These are phyloP conservation scores for Kockovaella imperatae DNA, from an alignment of 768 basidiomycete species.

Conservation along the genomic window DNA sequence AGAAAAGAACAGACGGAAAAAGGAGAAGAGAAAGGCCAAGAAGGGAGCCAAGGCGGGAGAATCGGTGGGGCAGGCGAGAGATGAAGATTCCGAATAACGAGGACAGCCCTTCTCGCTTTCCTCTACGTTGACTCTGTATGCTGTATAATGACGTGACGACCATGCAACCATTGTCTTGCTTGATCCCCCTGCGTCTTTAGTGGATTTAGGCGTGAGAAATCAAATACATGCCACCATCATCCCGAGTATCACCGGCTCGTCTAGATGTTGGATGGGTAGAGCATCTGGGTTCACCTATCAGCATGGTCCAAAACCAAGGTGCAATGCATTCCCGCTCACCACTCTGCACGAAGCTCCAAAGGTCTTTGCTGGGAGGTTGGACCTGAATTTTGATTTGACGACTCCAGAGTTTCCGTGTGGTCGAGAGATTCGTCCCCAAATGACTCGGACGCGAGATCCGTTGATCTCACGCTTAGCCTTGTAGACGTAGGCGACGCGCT, in stretches of 20 bases:
- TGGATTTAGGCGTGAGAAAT: conserved; percentile 1
- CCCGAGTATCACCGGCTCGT: conserved; percentile 19
- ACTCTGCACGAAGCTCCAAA: conserved; percentile 75
- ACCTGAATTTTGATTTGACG: conserved; percentile 91
- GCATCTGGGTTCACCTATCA: conserved; percentile 35
- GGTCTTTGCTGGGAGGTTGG: conserved; percentile 87
- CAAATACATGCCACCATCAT: conserved; percentile 15
- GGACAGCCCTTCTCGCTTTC: no score
- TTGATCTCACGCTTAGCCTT: conserved; percentile 88
- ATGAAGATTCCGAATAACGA: no score
- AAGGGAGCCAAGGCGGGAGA: no score
- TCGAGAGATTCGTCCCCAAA: conserved; percentile 87
- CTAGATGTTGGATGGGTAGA: conserved; percentile 46
- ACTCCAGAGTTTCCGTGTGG: conserved; percentile 91
- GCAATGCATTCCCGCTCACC: conserved; percentile 20
- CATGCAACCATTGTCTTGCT: no score
- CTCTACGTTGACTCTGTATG: no score
- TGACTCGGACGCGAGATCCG: conserved; percentile 92
- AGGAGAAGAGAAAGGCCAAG: no score
- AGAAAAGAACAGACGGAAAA: background rate
- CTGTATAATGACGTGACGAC: no score
- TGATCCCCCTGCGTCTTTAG: background rate
- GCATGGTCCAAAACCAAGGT: background rate
- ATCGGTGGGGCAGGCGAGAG: no score
- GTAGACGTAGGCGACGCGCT: conserved; percentile 98